Evolutionary conservation across 164 flowering plant species (phyloP), one percentile per base, ranked within the genome.

Genomic region (Kalanchoe fedtschenkoi): DNA sequence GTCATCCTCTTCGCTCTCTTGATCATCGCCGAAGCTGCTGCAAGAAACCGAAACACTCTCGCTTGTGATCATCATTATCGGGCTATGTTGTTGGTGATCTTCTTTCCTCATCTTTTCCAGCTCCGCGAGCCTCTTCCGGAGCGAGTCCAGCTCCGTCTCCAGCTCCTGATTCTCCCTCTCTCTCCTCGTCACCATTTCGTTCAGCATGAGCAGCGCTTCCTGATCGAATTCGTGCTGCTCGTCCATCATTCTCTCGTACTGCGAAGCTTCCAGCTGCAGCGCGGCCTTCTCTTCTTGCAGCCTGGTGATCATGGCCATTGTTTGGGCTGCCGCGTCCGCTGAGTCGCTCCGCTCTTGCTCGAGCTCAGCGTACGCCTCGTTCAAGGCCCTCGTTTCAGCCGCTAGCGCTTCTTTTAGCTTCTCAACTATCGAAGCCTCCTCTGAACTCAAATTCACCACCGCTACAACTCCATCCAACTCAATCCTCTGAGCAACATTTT

Each of bases 211-310:
- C 71, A 89, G 69, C 4, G 92, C 93, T 74, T 89, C 96, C 58
- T 84, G 87, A 46, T 89, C 96, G 66, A 88, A 92, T 69, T 88
- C 97, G 8, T 95, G 72, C 68, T 92, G 97, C 70, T 90, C 97
- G 63, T 92, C 98, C 95, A 87, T 90, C 96, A 92, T 89, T 63
- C 98, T 74, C 71, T 87, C 96, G 70, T 91, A 89, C 62, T 91
- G 97, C 65, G 83, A 73, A 24, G 97, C 95, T 68, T 92, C 98
- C 92, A 92, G 84, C 54, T 87, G 91, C 87, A 89, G 77, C 21
- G 84, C 81, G 6, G 98, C 87, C 71, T 92, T 92, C 76, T 92
- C 98, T 72, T 90, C 97, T 61, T 92, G 98, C 51, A 92, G 95
- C 70, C 95, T 68, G 1, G 80, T 86, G 56, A 92, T 92, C 98